Evolutionary conservation across 2,329 filamentous ascomycete genomes (phyloP).

Genomic region (Xylariaceae sp.): DNA sequence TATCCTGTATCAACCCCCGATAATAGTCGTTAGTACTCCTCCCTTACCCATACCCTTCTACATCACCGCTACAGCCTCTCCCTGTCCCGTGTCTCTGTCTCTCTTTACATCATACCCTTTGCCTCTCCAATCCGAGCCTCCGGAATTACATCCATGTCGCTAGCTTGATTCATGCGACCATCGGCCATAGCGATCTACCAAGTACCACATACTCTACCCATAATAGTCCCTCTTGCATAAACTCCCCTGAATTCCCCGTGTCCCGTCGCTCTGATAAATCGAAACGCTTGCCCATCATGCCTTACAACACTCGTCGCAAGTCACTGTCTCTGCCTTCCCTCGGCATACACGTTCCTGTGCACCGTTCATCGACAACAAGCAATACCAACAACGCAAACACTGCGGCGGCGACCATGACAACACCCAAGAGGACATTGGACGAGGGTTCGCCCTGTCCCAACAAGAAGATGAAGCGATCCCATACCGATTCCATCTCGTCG

Average conservation of each 20-base stretch:
- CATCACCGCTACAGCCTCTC: slow-evolving; percentile 9
- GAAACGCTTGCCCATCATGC: slow-evolving; percentile 55
- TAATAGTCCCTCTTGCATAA: slow-evolving; percentile 15
- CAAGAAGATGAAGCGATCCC: slow-evolving; percentile 78
- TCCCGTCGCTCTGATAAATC: slow-evolving; percentile 2
- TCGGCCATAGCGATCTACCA: slow-evolving; percentile 20
- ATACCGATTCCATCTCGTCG: slow-evolving; percentile 45
- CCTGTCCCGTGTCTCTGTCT: slow-evolving; percentile 10
- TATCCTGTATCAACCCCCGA: not conserved
- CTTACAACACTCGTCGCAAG: slow-evolving; percentile 96
- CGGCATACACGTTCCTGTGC: slow-evolving; percentile 78
- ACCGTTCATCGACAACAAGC: slow-evolving; percentile 33
- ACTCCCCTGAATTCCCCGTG: slow-evolving; percentile 12
- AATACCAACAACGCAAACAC: slow-evolving; percentile 13
- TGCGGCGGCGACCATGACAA: slow-evolving; percentile 22
- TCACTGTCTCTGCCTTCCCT: slow-evolving; percentile 89
- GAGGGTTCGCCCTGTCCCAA: slow-evolving; percentile 39
- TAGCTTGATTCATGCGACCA: slow-evolving; percentile 26
- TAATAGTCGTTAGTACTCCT: too few species aligned
- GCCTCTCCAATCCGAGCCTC: slow-evolving; percentile 16
- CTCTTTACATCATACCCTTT: slow-evolving; percentile 17
- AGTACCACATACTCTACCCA: slow-evolving; percentile 9
- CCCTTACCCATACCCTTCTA: not conserved
- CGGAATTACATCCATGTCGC: slow-evolving; percentile 18
- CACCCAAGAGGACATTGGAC: slow-evolving; percentile 28